Evolutionary conservation across 1,284 basidiomycete species (phyloP), one percentile per base, ranked within the genome.

Genomic region (Rhodotorula sp.): DNA sequence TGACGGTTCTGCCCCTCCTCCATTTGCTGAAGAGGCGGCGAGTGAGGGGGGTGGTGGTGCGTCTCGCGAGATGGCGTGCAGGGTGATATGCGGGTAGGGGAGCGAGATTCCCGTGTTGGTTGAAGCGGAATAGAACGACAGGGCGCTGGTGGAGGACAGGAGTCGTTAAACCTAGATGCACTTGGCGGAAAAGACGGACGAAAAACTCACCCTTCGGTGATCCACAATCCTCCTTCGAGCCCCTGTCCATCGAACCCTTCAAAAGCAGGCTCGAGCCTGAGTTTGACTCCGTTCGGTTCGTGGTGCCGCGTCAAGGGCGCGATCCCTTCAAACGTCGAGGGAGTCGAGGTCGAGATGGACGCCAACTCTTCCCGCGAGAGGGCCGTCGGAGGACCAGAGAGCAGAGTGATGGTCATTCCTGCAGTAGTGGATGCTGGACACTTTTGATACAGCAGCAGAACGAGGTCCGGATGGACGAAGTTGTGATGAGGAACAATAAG

Each of bases 41-140:
- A 56, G 57, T 4, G 34, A 34, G 34, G 70, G 7, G 7, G 60
- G 52, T 2, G 69, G 62, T 7, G 69, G 62, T 7, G 71, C 86
- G 15, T 85, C 84, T 57, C 91, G 88, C 0, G 91, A 91, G 64
- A 93, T 86, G 26, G 93, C 93, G 77, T 97, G 93, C 4, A 97
- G 85, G 1, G 91, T 94, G 76, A 97, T 90, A 8, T 87, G 84
- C 23, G 90, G 92, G 80, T 93, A 95, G 68, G 88, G 84, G 78
- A 95, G 86, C 76, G 89, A 86, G 80, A 94, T 89, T 23, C 91
- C 92, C 34, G 67, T 61, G 14, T 63, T 62, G 26, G 70, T 26
- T 3, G 86, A 84, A 6, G 84, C 77, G 10, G 90, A 89, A 79
- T 91, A 85, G 85, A 92, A 95, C 0, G 87, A 86, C 47, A 95